These are phyloP conservation scores for Ramaria rubella DNA, from an alignment of 768 basidiomycete genomes.

Conservation along the genomic window DNA sequence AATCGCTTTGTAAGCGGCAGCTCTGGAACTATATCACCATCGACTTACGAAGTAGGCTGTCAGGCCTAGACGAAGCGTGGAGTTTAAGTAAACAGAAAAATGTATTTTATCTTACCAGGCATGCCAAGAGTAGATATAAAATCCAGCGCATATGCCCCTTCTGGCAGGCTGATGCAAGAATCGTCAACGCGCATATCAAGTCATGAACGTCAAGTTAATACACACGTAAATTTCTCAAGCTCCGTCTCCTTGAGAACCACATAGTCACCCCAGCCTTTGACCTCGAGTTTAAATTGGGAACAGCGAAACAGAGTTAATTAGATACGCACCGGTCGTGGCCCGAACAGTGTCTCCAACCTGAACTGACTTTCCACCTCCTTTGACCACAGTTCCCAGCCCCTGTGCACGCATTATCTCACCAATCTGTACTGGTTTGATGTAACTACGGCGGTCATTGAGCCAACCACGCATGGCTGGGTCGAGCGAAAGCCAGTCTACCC, in stretches of 20 bases:
- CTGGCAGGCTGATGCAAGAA: constrained; percentile 38
- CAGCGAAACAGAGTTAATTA: background rate
- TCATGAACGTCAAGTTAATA: constrained; percentile 1
- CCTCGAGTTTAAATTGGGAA: background rate
- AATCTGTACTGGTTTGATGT: constrained; percentile 65
- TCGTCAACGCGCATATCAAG: too few relatives aligned
- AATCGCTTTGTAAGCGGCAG: background rate
- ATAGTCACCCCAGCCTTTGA: constrained; percentile 73
- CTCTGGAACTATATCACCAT: background rate
- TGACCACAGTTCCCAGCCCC: constrained; percentile 57
- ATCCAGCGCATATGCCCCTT: constrained; percentile 63
- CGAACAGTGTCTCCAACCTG: constrained; percentile 63
- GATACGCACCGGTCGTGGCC: constrained; percentile 49
- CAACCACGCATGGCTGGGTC: constrained; percentile 90
- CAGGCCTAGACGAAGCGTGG: constrained; percentile 42
- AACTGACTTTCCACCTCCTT: constrained; percentile 49
- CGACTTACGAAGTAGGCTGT: constrained; percentile 82
- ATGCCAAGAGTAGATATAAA: constrained; percentile 74
- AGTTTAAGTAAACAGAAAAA: background rate
- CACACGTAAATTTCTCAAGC: constrained; percentile 52
- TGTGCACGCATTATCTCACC: constrained; percentile 70
- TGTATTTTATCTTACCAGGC: constrained; percentile 45
- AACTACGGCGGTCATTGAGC: constrained; percentile 65
- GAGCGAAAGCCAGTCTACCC: constrained; percentile 69
- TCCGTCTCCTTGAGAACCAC: constrained; percentile 49